Base-by-base conservation (phyloP, 805 yeast species). In the Hanseniaspora nectarophila region DNA sequence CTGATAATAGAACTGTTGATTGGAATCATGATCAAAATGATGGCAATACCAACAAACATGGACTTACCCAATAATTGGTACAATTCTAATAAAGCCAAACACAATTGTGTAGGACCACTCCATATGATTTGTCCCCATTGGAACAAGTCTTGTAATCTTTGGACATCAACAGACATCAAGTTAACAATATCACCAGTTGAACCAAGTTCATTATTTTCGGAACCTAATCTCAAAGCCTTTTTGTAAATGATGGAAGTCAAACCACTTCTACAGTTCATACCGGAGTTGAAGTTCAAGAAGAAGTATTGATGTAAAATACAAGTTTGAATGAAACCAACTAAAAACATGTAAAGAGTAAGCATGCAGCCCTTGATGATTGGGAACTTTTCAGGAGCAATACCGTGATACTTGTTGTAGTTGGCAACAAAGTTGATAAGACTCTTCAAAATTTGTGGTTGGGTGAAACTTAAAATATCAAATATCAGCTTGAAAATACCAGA, bases 31-130 rank as follows among this genome's bases (percentile, higher is more conserved):
- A 87, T 60, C 3, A 80, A 62, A 77, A 89, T 78, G 54, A 90
- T 79, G 31, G 75, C 67, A 13, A 90, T 94, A 65, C 97, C 97
- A 39, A 95, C 82, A 95, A 96, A 86, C 95, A 89, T 88, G n/a
- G 92, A 77, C 54, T 80, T 77, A 34, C 96, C 96, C 54, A 89
- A 67, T 43, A 89, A 68, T 4, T 76, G 74, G 65, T 87, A 77
- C 51, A 89, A 71, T 1, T 92, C 81, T 42, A 74, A 65, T 56
- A 89, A 72, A 72, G 97, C 87, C 54, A 89, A 67, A 23, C 74
- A 61, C 58, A 89, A 79, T 67, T 89, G 95, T 68, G 88, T 83
- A 1, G 97, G 97, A 45, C 95, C 95, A 1, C 95, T 86, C 95
- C 95, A 87, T 47, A 85, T 71, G 51, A 86, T 73, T 60, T 85